Evolutionary conservation across 805 yeast genomes (phyloP), one percentile per base, ranked within the genome.

Genomic region (Tetrapisispora iriomotensis): DNA sequence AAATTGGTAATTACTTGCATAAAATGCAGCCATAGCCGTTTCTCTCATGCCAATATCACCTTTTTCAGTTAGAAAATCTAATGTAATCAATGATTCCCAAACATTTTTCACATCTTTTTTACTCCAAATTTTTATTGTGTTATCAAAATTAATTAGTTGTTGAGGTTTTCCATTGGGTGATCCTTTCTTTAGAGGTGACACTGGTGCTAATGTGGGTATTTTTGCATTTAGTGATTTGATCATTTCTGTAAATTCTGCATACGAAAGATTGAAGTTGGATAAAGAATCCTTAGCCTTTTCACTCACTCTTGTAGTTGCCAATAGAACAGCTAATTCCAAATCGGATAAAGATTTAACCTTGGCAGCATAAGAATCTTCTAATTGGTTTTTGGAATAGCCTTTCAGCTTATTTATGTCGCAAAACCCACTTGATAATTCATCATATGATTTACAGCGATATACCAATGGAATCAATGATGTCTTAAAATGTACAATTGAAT

Each of bases 261-360:
- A 81, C 0, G 79, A 82, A 42, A 86, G 61, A 47, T 82, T 83
- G 60, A 87, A 79, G 56, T 85, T 88, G 15, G 84, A 71, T n/a
- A 46, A 31, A 68, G 67, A 75, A 19, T 74, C 59, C 17, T 72
- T 77, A 22, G 68, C 68, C 48, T 78, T 82, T 36, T 74, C 66
- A 19, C 75, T 66, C 37, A 79, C 78, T 33, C 96, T 67, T 0
- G 94, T 84, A 0, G 88, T 80, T 31, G 86, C 75, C 5, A 88
- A 75, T 12, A 85, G 61, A 29, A 90, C 53, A 14, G 82, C 72
- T 34, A 81, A 55, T 51, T 90, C 96, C 23, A 84, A 54, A 42
- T 80, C 81, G 3, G 94, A 79, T 27, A 87, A 58, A 0, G 72
- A 64, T 22, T 58, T 45, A 1, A 61, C 49, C 14, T 46, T 47